Percentiles rank a stretch among this genome's conserved stretches.
phyloP scores from a whole-genome alignment of 177 flowering plant species.

The Vitis hybrid region DNA sequence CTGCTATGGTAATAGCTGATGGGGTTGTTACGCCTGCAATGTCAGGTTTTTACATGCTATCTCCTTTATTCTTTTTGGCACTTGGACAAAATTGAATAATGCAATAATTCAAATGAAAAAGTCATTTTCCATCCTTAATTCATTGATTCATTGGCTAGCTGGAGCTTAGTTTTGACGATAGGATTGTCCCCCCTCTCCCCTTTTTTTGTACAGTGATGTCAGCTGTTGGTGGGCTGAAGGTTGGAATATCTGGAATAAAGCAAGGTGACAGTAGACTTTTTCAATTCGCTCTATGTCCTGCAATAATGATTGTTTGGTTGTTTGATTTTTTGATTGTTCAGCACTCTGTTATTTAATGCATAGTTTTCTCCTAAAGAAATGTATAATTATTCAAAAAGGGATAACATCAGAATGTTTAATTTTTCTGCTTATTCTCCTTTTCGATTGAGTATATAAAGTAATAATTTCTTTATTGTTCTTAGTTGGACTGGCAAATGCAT shows the following conservation, averaged over 20 bases:
- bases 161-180: no score
- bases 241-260: slow-evolving; percentile 65
- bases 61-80: background rate
- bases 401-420: background rate
- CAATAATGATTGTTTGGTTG: background rate
- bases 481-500: background rate
- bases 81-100: background rate
- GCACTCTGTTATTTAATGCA: no score
- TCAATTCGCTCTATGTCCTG: background rate
- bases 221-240: slow-evolving; percentile 89
- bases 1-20: slow-evolving; percentile 96
- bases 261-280: slow-evolving; percentile 50
- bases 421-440: background rate
- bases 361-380: no score
- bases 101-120: background rate
- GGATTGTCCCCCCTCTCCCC: background rate
- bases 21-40: slow-evolving; percentile 97
- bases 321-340: slow-evolving; percentile 5
- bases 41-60: slow-evolving; percentile 73
- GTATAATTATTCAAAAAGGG: no score
- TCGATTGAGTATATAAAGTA: background rate
- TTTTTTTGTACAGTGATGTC: slow-evolving; percentile 72
- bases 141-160: background rate
- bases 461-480: background rate
- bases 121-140: background rate